These are phyloP conservation scores for Phytophthora capsici DNA, from an alignment of 352 stramenopile genomes.

Conservation along the genomic window DNA sequence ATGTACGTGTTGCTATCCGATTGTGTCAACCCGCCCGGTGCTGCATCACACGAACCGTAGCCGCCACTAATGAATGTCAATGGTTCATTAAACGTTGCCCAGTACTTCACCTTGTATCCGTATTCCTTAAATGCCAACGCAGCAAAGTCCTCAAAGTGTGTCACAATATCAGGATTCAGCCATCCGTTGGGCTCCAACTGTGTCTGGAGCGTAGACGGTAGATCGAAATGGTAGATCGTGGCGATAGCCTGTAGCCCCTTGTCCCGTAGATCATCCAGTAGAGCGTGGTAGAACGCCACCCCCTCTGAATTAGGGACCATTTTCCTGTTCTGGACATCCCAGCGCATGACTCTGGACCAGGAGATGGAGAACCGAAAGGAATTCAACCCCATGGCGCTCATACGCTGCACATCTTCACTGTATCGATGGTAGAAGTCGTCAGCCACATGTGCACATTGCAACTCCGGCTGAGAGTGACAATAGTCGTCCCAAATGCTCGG, in stretches of 20 bases:
- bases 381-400: conserved; percentile 87
- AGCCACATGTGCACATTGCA: conserved; percentile 82
- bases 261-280: conserved; percentile 84
- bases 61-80: conserved; percentile 87
- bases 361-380: conserved; percentile 77
- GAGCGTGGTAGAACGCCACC: conserved; percentile 73
- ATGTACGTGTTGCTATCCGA: conserved; percentile 57
- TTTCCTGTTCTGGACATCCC: conserved; percentile 14
- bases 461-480: conserved; percentile 38
- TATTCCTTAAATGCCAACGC: conserved; percentile 91
- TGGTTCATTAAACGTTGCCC: conserved; percentile 97
- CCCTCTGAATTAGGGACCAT: conserved; percentile 35
- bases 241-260: conserved; percentile 86
- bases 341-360: conserved; percentile 44
- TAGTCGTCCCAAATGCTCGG: conserved; percentile 38
- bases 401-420: conserved; percentile 84
- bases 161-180: conserved; percentile 59
- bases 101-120: conserved; percentile 92
- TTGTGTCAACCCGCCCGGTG: conserved; percentile 35
- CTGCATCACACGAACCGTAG: conserved; percentile 80
- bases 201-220: conserved; percentile 89
- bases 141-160: conserved; percentile 90
- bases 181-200: conserved; percentile 73
- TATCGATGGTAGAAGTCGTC: conserved; percentile 91
- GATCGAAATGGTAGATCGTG: conserved; percentile 97